Evolutionary conservation across 2,329 filamentous ascomycete genomes (phyloP), one percentile per base, ranked within the genome.

Genomic region (Helicocarpus griseus): DNA sequence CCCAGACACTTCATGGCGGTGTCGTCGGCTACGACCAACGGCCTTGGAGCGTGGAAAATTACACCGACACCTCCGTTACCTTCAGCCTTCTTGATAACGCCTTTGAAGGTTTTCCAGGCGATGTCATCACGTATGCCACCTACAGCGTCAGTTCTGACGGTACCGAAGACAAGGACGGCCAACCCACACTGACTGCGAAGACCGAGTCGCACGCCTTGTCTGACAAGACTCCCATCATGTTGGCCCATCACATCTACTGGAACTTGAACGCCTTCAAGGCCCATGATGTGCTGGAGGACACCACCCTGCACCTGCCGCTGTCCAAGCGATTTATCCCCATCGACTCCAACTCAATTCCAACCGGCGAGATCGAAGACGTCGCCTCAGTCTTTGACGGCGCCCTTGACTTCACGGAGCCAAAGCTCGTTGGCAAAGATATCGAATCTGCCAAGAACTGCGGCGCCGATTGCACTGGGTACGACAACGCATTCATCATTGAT

Each of bases 381-480:
- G 87, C 89, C 60, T 85, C 89, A 67, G 88, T 90, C 26, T 66
- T 61, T 40, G 53, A 64, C n/a, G 65, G 67, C 31, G 62, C 65
- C 9, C 58, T 73, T 36, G 69, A 76, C 72, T 95, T 89, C 84
- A 87, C 82, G 47, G 69, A 77, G 24, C 85, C 88, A 8, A 95
- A 94, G 74, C 78, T 87, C 60, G 74, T 96, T 46, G 89, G 89
- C 26, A 74, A 81, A 33, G 83, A 87, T 58, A 77, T 88, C 49
- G 69, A 74, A 21, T 75, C 81, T 48, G 72, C 90, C 2, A 57
- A 76, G 7, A 82, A 91, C 70, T 96, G 91, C 65, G 90, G 89
- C 14, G 78, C 76, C 57, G 81, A 81, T 67, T 97, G 91, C 74
- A 85, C 80, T 0, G 91, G 91, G 26, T 95, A 95, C 67, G 89